Conservation (phyloP, 495 filamentous ascomycete genomes). For the Pseudomonodictys pantanalensis region DNA sequence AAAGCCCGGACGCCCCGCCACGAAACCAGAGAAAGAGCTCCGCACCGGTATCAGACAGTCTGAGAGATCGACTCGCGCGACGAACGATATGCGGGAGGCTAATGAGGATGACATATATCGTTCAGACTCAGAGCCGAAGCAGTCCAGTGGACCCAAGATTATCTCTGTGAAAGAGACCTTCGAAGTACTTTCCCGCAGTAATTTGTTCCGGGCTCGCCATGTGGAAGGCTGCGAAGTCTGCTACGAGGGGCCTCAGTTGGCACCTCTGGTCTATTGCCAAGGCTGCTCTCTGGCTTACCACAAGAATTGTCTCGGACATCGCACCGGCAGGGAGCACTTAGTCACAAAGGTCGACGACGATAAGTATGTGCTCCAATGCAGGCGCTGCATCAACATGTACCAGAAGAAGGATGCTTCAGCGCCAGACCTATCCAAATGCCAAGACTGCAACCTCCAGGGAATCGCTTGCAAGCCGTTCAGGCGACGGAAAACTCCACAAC, state of each 20-base stretch:
- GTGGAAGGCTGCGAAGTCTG: conserved; percentile 70
- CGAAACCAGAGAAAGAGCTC: conserved; percentile 8
- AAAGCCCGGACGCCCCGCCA: neutral
- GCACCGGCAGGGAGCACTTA: conserved; percentile 74
- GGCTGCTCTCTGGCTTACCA: conserved; percentile 85
- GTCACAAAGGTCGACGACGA: conserved; percentile 82
- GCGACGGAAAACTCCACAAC: conserved; percentile 63
- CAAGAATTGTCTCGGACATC: conserved; percentile 72
- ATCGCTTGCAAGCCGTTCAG: conserved; percentile 67
- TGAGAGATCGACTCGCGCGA: conserved; percentile 38
- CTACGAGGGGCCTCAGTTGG: conserved; percentile 49
- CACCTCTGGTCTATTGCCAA: conserved; percentile 77
- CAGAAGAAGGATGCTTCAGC: conserved; percentile 63
- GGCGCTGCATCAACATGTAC: conserved; percentile 68
- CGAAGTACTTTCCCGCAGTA: conserved; percentile 49
- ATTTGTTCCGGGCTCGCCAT: conserved; percentile 66
- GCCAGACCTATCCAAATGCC: conserved; percentile 69
- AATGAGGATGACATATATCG: conserved; percentile 61
- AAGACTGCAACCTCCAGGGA: conserved; percentile 60
- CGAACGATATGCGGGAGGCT: conserved; percentile 61
- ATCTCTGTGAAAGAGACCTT: conserved; percentile 69
- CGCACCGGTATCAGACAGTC: conserved; percentile 35
- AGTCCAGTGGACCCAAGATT: conserved; percentile 48
- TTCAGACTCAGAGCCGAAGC: conserved; percentile 41
- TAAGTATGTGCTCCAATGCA: conserved; percentile 86